Evolutionary conservation across 805 yeast genomes (phyloP).

Genomic region (Nakazawaea peltata): DNA sequence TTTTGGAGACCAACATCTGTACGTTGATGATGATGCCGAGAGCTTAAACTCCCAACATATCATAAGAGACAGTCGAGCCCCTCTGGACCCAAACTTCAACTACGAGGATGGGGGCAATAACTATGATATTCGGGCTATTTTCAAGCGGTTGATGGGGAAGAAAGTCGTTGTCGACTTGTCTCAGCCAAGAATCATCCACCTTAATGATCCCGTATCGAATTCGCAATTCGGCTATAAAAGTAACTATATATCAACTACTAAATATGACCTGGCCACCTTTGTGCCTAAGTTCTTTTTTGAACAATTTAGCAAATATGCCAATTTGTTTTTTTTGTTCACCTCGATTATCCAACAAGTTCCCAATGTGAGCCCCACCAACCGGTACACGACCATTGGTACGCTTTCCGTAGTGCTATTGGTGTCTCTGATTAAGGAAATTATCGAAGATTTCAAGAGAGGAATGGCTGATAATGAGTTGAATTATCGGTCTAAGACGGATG

Average conservation of each 20-base stretch:
- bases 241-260: constrained; percentile 91
- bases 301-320: constrained; percentile 96
- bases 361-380: constrained; percentile 88
- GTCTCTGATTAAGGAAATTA: constrained; percentile 84
- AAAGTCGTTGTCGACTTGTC: constrained; percentile 14
- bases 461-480: constrained; percentile 86
- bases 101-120: constrained; percentile 2
- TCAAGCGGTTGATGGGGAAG: constrained; percentile 6
- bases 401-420: constrained; percentile 76
- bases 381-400: constrained; percentile 94
- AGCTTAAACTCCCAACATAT: constrained; percentile 9
- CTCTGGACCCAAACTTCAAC: constrained; percentile 7
- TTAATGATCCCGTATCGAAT: constrained; percentile 58
- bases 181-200: constrained; percentile 51
- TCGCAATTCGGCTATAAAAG: constrained; percentile 51
- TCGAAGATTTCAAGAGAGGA: constrained; percentile 86
- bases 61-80: constrained; percentile 8
- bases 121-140: constrained; percentile 11
- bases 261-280: constrained; percentile 89
- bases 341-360: constrained; percentile 96
- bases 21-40: constrained; percentile 6
- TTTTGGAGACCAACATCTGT: constrained; percentile 7
- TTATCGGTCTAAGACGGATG: constrained; percentile 56
- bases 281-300: constrained; percentile 91
- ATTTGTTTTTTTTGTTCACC: constrained; percentile 86